Evolutionary conservation across 2,329 filamentous ascomycete species (phyloP), one percentile per base, ranked within the genome.

Genomic region (Zymoseptoria crescenta): DNA sequence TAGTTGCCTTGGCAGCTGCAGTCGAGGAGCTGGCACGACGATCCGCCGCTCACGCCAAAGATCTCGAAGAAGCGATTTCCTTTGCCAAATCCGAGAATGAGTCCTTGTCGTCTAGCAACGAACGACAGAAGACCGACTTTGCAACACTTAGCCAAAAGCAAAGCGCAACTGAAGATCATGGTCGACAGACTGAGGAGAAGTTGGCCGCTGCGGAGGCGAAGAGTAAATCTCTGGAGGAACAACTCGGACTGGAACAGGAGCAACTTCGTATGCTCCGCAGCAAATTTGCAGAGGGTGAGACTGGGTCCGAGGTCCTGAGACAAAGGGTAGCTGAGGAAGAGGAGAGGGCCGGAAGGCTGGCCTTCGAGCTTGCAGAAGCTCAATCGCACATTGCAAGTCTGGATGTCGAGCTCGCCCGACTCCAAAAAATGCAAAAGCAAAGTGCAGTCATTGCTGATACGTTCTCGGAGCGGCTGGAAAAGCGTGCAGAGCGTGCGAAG

Each of bases 271-370:
- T 82, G 28, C 76, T 96, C 21, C 84, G 89, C 58, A 77, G 79
- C 16, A 88, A 87, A 71, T 86, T 96, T 69, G 84, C 88, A 1
- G 88, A 92, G 64, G 91, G 90, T 16, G 90, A 94, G 73, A 91
- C 86, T 2, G 91, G 91, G 4, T 91, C 90, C 0, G 89, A 92
- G 72, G 85, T 84, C 28, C 76, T 96, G 57, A 85, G 88, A 57
- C 87, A 87, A 73, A 83, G 86, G 57, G 80, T 95, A 3, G 84
- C 87, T 49, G 88, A 90, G 59, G 87, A 91, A 68, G 90, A 96
- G 73, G 79, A 78, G 59, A 89, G 85, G 72, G 82, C 89, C 3
- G 81, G 82, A 21, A 80, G 79, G 10, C 75, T 96, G 28, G 82
- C 84, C 1, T 83, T 89, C 65, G 84, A 90, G 67, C 79, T 96